Evolutionary conservation across 306 rosid genomes (phyloP), one percentile per base, ranked within the genome.

Genomic region (Cucurbita argyrosperma): DNA sequence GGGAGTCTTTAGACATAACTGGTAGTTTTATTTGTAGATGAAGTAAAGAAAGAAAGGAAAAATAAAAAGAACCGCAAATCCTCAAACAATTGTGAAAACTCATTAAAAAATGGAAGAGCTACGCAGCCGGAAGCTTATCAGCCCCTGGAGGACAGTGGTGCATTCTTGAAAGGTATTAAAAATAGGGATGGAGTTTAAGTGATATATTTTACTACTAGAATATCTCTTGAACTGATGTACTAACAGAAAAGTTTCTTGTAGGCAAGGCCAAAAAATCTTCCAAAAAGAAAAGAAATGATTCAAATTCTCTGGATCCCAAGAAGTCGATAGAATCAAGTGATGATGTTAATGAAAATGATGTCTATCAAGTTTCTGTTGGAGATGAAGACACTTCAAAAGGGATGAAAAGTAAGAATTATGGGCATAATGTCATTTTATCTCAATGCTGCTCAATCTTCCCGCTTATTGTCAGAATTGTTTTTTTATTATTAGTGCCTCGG

Each of bases 131-230:
- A 85, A 52, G 77, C 78, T 72, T 74, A 57, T 81, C 75, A 72
- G 68, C 71, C 84, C 80, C 79, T 82, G 69, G 68, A 84, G 18
- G 84, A 78, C 26, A 84, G 83, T 57, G 88, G 79, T 55, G 88
- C 80, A 71, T 12, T 78, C 85, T 84, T 83, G 13, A 85, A 80
- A 76, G 91, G 89, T 74, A 83, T 81, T 76, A 74, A 71, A 87
- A 77, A 89, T 91, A 88, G 77, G 79, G 74, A 47, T 55, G 7
- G 45, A 68, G 19, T 57, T 61, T 74, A n/a, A 35, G 19, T 37
- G 35, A 30, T 14, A 35, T 74, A 71, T 72, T 78, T 71, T 37
- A 51, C 3, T 74, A 18, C 11, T n/a, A 56, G 26, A 74, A 68
- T 58, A 74, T 78, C 6, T 72, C 57, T 42, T 30, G 7, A 26